Evolutionary conservation across 768 basidiomycete genomes (phyloP).

Genomic region (Dacryopinax primogenitus): DNA sequence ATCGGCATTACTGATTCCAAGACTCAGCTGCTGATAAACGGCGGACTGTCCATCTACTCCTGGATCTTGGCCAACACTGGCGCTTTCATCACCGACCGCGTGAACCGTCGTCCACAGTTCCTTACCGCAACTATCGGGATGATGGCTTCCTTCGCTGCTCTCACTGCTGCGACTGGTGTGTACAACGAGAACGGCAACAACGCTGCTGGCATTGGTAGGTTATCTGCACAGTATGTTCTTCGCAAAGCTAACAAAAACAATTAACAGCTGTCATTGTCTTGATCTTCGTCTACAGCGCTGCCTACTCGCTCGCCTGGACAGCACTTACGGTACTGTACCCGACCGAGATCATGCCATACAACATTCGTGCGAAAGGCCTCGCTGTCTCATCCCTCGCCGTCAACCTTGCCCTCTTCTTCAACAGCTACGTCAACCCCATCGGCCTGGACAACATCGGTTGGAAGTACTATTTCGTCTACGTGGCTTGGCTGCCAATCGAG

Average conservation of each 20-base stretch:
- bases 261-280: conserved; percentile 26
- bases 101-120: conserved; percentile 32
- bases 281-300: conserved; percentile 34
- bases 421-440: conserved; percentile 78
- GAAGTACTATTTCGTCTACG: conserved; percentile 72
- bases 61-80: conserved; percentile 43
- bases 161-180: conserved; percentile 26
- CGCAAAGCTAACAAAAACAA: conserved; percentile 33
- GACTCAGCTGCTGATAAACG: conserved; percentile 65
- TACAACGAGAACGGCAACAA: background rate
- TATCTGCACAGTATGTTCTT: conserved; percentile 39
- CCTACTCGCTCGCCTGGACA: conserved; percentile 49
- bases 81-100: conserved; percentile 37
- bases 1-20: conserved; percentile 26
- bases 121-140: background rate
- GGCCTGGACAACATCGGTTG: conserved; percentile 50
- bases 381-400: conserved; percentile 67
- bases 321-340: conserved; percentile 80
- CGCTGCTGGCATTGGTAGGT: conserved; percentile 26
- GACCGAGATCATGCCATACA: conserved; percentile 75
- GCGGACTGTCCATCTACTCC: conserved; percentile 34
- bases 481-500: conserved; percentile 57
- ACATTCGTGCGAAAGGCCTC: conserved; percentile 75
- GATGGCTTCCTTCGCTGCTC: background rate
- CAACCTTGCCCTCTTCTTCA: conserved; percentile 72